Conservation (phyloP, 768 basidiomycete genomes). For the Boletus coccyginus region DNA sequence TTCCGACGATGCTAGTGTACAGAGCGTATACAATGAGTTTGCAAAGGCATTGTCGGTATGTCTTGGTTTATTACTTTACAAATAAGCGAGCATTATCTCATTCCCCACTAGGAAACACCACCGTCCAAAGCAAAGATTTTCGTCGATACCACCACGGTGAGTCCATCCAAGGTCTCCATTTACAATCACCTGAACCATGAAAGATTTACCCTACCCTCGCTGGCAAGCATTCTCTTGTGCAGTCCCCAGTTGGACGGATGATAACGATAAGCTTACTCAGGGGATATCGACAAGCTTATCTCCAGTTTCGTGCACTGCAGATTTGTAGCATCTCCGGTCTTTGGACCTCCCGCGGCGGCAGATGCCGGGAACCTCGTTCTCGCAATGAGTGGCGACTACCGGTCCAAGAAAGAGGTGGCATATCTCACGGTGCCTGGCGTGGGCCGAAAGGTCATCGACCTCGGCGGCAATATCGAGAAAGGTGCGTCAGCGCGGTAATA, state of each 20-base stretch:
- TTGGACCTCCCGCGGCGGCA: slow-evolving; percentile 68
- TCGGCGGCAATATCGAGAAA: slow-evolving; percentile 85
- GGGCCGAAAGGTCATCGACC: slow-evolving; percentile 73
- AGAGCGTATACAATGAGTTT: slow-evolving; percentile 59
- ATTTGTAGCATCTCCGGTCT: slow-evolving; percentile 76
- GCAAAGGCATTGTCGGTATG: slow-evolving; percentile 56
- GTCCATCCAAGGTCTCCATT: slow-evolving; percentile 21
- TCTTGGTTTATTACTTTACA: background rate
- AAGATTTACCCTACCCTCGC: slow-evolving; percentile 57
- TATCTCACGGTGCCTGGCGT: slow-evolving; percentile 78
- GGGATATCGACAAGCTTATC: slow-evolving; percentile 67
- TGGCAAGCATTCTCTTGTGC: slow-evolving; percentile 28
- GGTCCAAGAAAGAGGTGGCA: slow-evolving; percentile 77
- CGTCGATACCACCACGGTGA: slow-evolving; percentile 81
- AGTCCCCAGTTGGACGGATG: background rate
- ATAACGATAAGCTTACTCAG: slow-evolving; percentile 29
- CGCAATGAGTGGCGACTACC: slow-evolving; percentile 77
- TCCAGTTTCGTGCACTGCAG: slow-evolving; percentile 55
- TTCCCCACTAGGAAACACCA: slow-evolving; percentile 34
- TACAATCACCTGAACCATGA: slow-evolving; percentile 7
- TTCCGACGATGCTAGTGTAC: slow-evolving; percentile 67
- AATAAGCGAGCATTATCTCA: background rate
- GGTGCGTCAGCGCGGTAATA: slow-evolving; percentile 37
- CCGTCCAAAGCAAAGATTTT: slow-evolving; percentile 65
- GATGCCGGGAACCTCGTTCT: slow-evolving; percentile 64